Percentiles rank a stretch among this genome's conserved stretches.
phyloP scores from a whole-genome alignment of 371 early-diverging fungal species.

The Syncephalastrum racemosum region DNA sequence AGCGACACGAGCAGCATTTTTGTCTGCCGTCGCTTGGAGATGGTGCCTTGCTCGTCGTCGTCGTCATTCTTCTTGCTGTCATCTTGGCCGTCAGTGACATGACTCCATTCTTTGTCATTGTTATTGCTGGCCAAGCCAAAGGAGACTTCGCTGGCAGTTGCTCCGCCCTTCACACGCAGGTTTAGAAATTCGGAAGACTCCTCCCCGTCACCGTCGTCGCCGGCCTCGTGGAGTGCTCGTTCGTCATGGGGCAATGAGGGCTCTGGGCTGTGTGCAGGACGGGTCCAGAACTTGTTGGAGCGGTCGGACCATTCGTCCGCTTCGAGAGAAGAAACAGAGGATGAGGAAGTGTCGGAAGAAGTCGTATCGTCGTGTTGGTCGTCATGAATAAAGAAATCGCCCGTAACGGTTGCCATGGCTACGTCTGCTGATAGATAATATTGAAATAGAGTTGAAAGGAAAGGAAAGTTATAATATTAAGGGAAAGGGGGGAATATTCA shows the following conservation, averaged over 20 bases:
- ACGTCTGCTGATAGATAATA: no score
- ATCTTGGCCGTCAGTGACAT: slow-evolving; percentile 52
- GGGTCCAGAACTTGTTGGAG: slow-evolving; percentile 27
- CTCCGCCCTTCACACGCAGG: background rate
- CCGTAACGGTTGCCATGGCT: no score
- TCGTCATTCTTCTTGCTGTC: slow-evolving; percentile 11
- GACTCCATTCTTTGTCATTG: slow-evolving; percentile 28
- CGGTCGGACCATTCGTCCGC: slow-evolving; percentile 11
- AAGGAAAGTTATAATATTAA: no score
- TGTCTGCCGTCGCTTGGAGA: slow-evolving; percentile 57
- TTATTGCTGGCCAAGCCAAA: slow-evolving; percentile 7
- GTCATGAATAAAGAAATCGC: no score
- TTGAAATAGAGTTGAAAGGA: no score
- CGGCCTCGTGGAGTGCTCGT: background rate
- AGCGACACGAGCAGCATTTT: slow-evolving; percentile 72
- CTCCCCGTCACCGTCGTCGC: background rate
- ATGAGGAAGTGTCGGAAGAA: no score
- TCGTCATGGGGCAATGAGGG: slow-evolving; percentile 6
- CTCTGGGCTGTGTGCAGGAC: slow-evolving; percentile 12
- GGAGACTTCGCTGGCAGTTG: background rate
- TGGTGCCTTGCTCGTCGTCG: slow-evolving; percentile 5
- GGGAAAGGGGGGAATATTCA: no score
- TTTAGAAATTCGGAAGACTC: background rate
- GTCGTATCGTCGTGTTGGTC: no score
- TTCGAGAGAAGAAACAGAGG: slow-evolving; percentile 5